phyloP scores from a whole-genome alignment of 169 alveolate genomes.

The Babesia sp. region DNA sequence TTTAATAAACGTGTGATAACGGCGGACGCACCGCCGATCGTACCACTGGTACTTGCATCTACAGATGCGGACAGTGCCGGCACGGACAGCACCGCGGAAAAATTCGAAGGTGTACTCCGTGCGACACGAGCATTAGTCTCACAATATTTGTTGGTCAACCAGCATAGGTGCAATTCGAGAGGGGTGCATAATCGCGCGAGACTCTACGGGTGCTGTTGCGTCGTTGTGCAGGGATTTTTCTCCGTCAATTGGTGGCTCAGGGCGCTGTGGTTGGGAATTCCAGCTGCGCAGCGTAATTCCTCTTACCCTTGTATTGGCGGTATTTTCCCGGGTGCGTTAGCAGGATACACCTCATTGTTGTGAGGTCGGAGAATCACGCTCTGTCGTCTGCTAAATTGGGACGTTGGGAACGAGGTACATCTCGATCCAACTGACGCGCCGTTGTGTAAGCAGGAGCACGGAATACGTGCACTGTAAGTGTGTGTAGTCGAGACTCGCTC shows the following conservation, averaged over 20 bases:
- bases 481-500: neutral
- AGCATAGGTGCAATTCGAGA: slow-evolving; percentile 1
- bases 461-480: neutral
- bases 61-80: slow-evolving; percentile 33
- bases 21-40: neutral
- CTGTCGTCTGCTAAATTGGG: neutral
- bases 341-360: neutral
- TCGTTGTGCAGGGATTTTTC: slow-evolving; percentile 3
- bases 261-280: slow-evolving; percentile 5
- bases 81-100: slow-evolving; percentile 40
- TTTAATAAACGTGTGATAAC: neutral
- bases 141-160: neutral
- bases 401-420: neutral
- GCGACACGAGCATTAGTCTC: neutral
- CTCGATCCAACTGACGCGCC: neutral
- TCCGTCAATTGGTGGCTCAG: neutral
- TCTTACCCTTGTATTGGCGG: neutral
- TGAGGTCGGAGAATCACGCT: slow-evolving; percentile 20
- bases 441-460: neutral
- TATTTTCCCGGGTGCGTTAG: neutral
- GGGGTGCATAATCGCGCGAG: slow-evolving; percentile 34
- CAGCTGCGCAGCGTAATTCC: slow-evolving; percentile 1
- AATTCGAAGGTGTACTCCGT: slow-evolving; percentile 34
- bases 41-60: slow-evolving; percentile 11
- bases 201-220: slow-evolving; percentile 36